Evolutionary conservation across 768 basidiomycete genomes (phyloP).

Genomic region (Mycena indigotica): DNA sequence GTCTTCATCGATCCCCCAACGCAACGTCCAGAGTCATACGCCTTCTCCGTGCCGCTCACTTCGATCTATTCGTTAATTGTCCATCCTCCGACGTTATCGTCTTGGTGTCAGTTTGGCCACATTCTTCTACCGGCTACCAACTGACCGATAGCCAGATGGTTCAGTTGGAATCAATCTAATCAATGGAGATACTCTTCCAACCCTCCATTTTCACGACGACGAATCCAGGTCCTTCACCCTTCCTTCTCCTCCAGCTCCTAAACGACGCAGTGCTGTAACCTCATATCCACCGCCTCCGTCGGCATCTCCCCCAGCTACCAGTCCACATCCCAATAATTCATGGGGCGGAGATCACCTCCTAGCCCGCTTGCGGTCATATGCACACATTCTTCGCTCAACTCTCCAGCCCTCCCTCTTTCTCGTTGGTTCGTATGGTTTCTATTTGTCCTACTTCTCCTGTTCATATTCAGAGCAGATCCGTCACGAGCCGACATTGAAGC

Average conservation of each 20-base stretch:
- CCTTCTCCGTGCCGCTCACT: constrained; percentile 91
- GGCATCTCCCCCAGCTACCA: constrained; percentile 35
- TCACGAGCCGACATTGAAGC: constrained; percentile 90
- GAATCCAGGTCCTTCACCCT: constrained; percentile 81
- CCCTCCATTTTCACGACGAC: constrained; percentile 95
- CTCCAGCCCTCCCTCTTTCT: constrained; percentile 87
- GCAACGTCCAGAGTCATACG: constrained; percentile 86
- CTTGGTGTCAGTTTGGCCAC: constrained; percentile 63
- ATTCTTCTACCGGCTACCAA: constrained; percentile 23
- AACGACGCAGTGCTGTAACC: constrained; percentile 40
- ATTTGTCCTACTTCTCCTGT: neutral
- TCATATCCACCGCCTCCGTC: constrained; percentile 68
- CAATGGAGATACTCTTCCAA: constrained; percentile 82
- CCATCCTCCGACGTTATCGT: constrained; percentile 79
- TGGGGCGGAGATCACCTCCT: constrained; percentile 92
- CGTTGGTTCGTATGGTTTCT: constrained; percentile 36
- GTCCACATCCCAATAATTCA: constrained; percentile 50
- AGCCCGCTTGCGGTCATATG: constrained; percentile 71
- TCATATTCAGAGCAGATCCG: constrained; percentile 56
- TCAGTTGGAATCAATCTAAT: constrained; percentile 88
- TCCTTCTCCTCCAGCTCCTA: constrained; percentile 43
- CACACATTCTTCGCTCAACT: constrained; percentile 81
- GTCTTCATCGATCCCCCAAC: constrained; percentile 85
- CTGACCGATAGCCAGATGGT: constrained; percentile 58
- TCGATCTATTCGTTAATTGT: constrained; percentile 89